Conservation (phyloP, 2,329 filamentous ascomycete genomes). For the Ceratocystis lukuohia region DNA sequence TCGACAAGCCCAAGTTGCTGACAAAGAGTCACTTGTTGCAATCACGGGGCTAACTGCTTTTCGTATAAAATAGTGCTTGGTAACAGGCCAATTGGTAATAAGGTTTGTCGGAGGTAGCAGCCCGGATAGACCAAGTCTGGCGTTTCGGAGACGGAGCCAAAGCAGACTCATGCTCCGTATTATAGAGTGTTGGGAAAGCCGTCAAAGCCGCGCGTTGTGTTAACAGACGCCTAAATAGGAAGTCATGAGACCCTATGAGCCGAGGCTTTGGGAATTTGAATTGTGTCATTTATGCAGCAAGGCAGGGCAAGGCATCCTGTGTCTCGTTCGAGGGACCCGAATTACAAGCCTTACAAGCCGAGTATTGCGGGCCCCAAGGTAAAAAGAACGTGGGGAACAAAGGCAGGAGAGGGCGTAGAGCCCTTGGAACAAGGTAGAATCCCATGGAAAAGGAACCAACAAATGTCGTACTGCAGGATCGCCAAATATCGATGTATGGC, state of each 20-base stretch:
- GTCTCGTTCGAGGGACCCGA: not conserved
- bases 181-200: too few species aligned
- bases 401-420: not conserved
- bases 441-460: not conserved
- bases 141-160: not conserved
- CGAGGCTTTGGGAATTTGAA: constrained; percentile 2
- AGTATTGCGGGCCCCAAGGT: not conserved
- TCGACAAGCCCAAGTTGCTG: not conserved
- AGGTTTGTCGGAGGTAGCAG: not conserved
- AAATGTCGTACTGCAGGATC: not conserved
- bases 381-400: too few species aligned
- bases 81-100: not conserved
- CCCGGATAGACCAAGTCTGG: not conserved
- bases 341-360: not conserved
- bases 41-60: not conserved
- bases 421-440: not conserved
- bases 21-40: not conserved
- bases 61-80: not conserved
- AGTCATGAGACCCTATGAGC: not conserved
- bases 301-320: not conserved
- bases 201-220: too few species aligned
- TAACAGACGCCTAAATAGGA: not conserved
- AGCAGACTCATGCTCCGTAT: not conserved
- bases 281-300: not conserved
- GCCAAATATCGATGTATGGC: not conserved